These are phyloP conservation scores for Cutaneotrichosporon sp. DNA, from an alignment of 1,284 basidiomycete species.

Conservation along the genomic window DNA sequence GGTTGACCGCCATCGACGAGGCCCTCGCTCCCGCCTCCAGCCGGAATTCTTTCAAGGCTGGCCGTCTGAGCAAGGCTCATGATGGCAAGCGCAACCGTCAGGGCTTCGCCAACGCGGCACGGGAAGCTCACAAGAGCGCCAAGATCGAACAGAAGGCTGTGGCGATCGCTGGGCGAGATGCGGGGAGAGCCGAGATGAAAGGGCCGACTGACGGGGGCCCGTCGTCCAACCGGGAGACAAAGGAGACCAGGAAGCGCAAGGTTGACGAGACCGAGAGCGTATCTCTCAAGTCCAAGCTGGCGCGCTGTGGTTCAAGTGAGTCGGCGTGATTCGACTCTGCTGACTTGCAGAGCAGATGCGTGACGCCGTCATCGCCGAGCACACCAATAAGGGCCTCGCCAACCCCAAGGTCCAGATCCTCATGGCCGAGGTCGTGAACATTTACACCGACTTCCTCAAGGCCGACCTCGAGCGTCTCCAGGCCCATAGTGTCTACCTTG, in stretches of 20 bases:
- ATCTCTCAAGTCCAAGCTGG: slow-evolving; percentile 14
- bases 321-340: not conserved
- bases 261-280: not conserved
- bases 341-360: slow-evolving; percentile 28
- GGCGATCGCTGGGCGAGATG: no score
- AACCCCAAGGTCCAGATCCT: slow-evolving; percentile 62
- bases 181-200: not conserved
- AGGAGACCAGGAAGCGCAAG: not conserved
- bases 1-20: slow-evolving; percentile 28
- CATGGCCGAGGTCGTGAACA: slow-evolving; percentile 62
- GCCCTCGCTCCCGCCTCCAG: slow-evolving; percentile 23
- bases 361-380: slow-evolving; percentile 39
- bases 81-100: slow-evolving; percentile 14
- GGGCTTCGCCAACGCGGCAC: not conserved
- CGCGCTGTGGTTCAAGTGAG: slow-evolving; percentile 27
- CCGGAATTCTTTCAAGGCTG: not conserved
- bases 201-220: not conserved
- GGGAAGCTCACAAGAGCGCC: not conserved
- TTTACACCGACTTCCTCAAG: slow-evolving; percentile 60
- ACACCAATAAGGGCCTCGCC: slow-evolving; percentile 55
- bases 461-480: slow-evolving; percentile 56
- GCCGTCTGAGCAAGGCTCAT: slow-evolving; percentile 9
- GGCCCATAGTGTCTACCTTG: slow-evolving; percentile 28
- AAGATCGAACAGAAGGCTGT: not conserved
- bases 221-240: not conserved